phyloP scores from a whole-genome alignment of 768 basidiomycete species.

The Leccinum uliginosum region DNA sequence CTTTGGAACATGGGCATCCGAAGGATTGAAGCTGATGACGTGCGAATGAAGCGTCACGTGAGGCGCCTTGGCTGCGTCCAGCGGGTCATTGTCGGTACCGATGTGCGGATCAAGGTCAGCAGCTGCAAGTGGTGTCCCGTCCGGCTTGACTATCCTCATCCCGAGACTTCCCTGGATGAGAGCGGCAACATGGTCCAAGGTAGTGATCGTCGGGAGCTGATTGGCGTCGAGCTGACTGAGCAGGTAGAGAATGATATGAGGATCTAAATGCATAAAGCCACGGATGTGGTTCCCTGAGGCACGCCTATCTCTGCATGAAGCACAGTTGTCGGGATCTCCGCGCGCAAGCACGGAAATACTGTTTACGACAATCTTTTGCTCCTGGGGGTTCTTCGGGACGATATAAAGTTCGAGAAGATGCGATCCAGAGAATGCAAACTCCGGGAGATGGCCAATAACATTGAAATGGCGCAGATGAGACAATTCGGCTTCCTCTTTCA shows the following conservation, averaged over 20 bases:
- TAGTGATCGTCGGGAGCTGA: conserved; percentile 1
- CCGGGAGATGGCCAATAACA: conserved; percentile 6
- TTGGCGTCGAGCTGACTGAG: neutral
- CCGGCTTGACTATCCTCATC: conserved; percentile 10
- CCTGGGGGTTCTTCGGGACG: neutral
- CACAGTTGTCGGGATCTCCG: conserved; percentile 1
- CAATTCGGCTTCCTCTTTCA: neutral
- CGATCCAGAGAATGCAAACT: conserved; percentile 18
- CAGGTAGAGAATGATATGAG: conserved; percentile 10
- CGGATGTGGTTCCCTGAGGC: conserved; percentile 10
- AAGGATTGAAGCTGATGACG: neutral
- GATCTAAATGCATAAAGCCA: conserved; percentile 14
- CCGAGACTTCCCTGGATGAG: conserved; percentile 10
- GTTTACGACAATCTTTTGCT: conserved; percentile 5
- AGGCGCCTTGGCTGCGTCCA: conserved; percentile 8
- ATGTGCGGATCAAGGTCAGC: neutral
- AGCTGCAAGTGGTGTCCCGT: conserved; percentile 8
- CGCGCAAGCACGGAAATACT: conserved; percentile 14
- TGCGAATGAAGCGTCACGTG: conserved; percentile 14
- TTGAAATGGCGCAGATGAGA: conserved; percentile 6
- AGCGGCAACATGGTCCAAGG: neutral
- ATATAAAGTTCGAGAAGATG: conserved; percentile 19
- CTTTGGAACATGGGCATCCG: neutral
- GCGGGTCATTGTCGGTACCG: neutral
- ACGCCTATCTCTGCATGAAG: conserved; percentile 9